phyloP scores from a whole-genome alignment of 202 grass and related monocot genomes.

The Panicum hallii region DNA sequence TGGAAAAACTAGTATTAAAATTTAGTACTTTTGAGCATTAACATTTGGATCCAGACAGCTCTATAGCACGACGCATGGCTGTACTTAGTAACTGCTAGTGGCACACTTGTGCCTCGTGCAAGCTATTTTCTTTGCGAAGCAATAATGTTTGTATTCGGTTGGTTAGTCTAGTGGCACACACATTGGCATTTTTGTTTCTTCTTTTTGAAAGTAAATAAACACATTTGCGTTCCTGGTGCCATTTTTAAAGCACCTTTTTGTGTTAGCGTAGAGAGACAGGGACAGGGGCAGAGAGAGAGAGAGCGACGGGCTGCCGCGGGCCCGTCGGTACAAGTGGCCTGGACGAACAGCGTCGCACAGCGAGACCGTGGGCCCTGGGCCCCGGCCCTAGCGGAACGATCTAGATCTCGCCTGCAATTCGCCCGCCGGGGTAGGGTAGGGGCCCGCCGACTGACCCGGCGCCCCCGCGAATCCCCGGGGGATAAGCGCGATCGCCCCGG shows the following conservation, averaged over 20 bases:
- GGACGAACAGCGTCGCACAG: background rate
- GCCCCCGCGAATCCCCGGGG: background rate
- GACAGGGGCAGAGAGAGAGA: background rate
- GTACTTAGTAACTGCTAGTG: background rate
- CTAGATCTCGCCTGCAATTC: slow-evolving; percentile 30
- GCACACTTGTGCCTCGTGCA: background rate
- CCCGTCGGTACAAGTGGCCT: background rate
- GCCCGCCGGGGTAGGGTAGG: background rate
- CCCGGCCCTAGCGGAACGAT: slow-evolving; percentile 13
- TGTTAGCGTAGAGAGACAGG: background rate
- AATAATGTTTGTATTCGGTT: background rate
- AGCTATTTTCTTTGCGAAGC: background rate
- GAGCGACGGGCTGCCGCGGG: background rate
- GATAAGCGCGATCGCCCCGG: background rate
- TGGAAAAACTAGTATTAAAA: too few relatives aligned
- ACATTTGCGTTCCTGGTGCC: too few relatives aligned
- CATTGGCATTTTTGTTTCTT: too few relatives aligned
- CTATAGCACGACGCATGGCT: too few relatives aligned
- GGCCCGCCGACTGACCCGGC: slow-evolving; percentile 10
- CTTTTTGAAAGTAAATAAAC: too few relatives aligned
- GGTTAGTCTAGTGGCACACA: background rate
- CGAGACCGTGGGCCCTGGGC: background rate
- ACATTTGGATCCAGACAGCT: too few relatives aligned
- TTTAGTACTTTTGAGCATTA: too few relatives aligned
- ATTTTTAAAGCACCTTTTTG: background rate